Base-by-base conservation (phyloP, 441 rosid genomes). In the Biscutella laevigata region DNA sequence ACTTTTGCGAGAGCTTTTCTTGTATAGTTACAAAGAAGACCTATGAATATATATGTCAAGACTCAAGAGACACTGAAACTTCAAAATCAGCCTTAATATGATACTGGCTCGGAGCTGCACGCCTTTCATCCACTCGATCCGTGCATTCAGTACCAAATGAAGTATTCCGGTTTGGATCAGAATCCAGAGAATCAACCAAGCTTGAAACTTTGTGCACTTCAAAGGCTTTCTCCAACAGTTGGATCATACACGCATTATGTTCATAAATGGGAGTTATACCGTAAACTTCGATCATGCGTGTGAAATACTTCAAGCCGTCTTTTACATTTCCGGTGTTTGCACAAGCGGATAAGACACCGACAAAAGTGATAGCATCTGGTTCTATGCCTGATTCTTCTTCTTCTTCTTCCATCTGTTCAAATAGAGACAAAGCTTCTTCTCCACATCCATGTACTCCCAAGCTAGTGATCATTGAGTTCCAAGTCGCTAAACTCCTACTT, bases 381-480 rank as follows among this genome's bases (percentile, higher is more conserved):
- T 47, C 57, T 6, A 60, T 35, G n/a, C 49, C 49, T 30, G 32
- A n/a, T n/a, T n/a, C n/a, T n/a, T n/a, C n/a, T n/a, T n/a, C 64
- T 54, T 58, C 71, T 51, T 59, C 71, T 63, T 71, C 74, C 85
- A 76, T 74, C 66, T 72, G 33, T 7, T 35, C 71, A 60, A 74
- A 79, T 32, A 76, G 54, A 35, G 59, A 55, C 21, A 79, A 64
- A 50, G 80, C 82, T 61, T 72, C 78, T 3, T 66, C 74, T n/a
- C 77, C 78, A 44, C 21, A 62, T 3, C 85, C 85, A 60, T 79
- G 85, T 45, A 79, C 80, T 0, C 82, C 84, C 61, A 74, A 74
- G 62, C 82, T 76, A 46, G 82, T 70, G 24, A 79, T 76, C 85
- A 79, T 79, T 4, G 85, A 47, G 21, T 74, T 79, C 85, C 85